Conservation (phyloP, 768 basidiomycete species). For the Leccinellum albellum region DNA sequence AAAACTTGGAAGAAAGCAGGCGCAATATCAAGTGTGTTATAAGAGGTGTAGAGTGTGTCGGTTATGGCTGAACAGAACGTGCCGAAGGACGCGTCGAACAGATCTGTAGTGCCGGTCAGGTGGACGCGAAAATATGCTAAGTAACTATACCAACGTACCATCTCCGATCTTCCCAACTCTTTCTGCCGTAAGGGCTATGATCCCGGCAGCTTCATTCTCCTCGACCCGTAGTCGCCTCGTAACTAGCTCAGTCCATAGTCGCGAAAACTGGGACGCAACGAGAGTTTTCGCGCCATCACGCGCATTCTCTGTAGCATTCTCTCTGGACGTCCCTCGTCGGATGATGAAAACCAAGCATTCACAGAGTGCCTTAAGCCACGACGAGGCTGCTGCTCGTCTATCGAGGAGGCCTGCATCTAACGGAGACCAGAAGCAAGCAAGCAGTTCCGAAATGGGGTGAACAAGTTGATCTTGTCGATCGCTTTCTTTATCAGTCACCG, state of each 20-base stretch:
- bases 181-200: constrained; percentile 46
- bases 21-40: constrained; percentile 28
- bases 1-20: constrained; percentile 47
- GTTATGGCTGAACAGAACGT: constrained; percentile 30
- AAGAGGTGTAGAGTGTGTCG: neutral
- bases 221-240: constrained; percentile 45
- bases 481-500: neutral
- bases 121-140: constrained; percentile 13
- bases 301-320: constrained; percentile 2
- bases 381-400: constrained; percentile 30
- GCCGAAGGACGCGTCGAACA: constrained; percentile 52
- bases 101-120: constrained; percentile 25
- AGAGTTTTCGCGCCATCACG: constrained; percentile 24
- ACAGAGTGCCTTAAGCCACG: constrained; percentile 66
- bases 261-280: constrained; percentile 42
- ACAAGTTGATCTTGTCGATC: neutral
- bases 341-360: constrained; percentile 67
- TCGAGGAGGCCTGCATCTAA: constrained; percentile 43
- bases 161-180: constrained; percentile 40
- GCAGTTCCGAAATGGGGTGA: constrained; percentile 48
- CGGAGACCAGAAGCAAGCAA: constrained; percentile 81
- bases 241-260: constrained; percentile 48
- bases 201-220: constrained; percentile 38
- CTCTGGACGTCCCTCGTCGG: constrained; percentile 20
- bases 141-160: constrained; percentile 27